These are phyloP conservation scores for Fusarium sp. DNA, from an alignment of 2,329 filamentous ascomycete species.

Conservation along the genomic window DNA sequence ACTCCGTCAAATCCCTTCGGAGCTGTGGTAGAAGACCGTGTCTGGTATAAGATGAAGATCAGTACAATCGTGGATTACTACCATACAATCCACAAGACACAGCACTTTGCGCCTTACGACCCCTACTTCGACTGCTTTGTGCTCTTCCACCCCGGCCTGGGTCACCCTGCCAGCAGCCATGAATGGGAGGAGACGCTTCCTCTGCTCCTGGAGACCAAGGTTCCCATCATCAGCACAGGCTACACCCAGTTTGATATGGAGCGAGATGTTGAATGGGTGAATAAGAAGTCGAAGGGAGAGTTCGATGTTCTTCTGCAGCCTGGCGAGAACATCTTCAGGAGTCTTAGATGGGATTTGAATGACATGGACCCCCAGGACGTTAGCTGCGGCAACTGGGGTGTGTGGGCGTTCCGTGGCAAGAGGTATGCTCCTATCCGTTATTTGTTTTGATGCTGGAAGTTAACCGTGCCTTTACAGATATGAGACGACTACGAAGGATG, in stretches of 20 bases:
- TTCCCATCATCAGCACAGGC: constrained; percentile 93
- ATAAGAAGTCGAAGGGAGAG: constrained; percentile 87
- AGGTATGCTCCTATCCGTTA: constrained; percentile 72
- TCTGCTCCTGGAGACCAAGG: constrained; percentile 92
- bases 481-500: constrained; percentile 73
- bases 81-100: constrained; percentile 93
- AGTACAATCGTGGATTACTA: constrained; percentile 99
- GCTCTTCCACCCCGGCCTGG: constrained; percentile 95
- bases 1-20: constrained; percentile 92
- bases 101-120: constrained; percentile 93
- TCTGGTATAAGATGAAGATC: constrained; percentile 93
- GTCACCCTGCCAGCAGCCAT: constrained; percentile 91
- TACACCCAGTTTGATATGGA: constrained; percentile 98
- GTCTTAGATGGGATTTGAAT: constrained; percentile 96
- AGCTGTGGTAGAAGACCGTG: constrained; percentile 91
- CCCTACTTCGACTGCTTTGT: constrained; percentile 99
- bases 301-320: constrained; percentile 94
- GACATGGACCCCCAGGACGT: constrained; percentile 95
- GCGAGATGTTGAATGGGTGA: constrained; percentile 91
- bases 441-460: constrained; percentile 42
- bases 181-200: constrained; percentile 96
- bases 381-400: constrained; percentile 95
- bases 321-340: constrained; percentile 94
- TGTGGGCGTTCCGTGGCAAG: constrained; percentile 98
- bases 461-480: constrained; percentile 61